Base-by-base conservation (phyloP, 768 basidiomycete species). In the Pisolithus albus region DNA sequence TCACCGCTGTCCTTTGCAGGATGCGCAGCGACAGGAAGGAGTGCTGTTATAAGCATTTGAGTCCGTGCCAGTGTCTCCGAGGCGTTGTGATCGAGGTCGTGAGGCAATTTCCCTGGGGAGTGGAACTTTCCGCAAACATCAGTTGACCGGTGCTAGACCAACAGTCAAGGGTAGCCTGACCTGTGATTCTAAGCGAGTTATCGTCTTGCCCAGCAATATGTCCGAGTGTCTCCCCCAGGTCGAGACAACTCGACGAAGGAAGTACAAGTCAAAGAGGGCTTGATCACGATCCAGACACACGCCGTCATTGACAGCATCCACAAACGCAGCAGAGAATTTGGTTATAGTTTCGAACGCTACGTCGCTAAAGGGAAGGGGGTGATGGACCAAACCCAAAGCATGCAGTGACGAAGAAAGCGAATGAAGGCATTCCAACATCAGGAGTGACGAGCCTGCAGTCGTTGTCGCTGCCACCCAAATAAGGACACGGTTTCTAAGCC, bases 31-130 rank as follows among this genome's bases (percentile, higher is more conserved):
- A 61, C 56, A 11, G 60, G 80, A 16, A 88, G 70, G 41, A 88
- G 69, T 6, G 76, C 70, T 4, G 80, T 78, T 49, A 89, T 70
- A 15, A 89, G 70, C 23, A 78, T 78, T 59, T 86, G 88, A 23
- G 76, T 78, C 52, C 81, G 75, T 37, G 71, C 58, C 21, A 88
- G 69, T 56, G 73, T 74, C 47, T 81, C 79, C 7, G 69, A 28
- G 66, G 54, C 53, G 67, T 52, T 53, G 56, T 61, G 46, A 48
- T 71, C 68, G 51, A 51, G 50, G 55, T 68, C 61, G 28, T 53
- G 32, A 34, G 47, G 24, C 11, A 49, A 49, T 43, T 49, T 50
- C 13, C 37, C 16, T 13, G 52, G n/a, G 46, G 37, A 30, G 16
- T 36, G 34, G 23, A 63, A 26, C 66, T 69, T 23, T 32, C 10